Base-by-base conservation (phyloP, 345 rosid genomes). In the Sisymbrium altissimum region DNA sequence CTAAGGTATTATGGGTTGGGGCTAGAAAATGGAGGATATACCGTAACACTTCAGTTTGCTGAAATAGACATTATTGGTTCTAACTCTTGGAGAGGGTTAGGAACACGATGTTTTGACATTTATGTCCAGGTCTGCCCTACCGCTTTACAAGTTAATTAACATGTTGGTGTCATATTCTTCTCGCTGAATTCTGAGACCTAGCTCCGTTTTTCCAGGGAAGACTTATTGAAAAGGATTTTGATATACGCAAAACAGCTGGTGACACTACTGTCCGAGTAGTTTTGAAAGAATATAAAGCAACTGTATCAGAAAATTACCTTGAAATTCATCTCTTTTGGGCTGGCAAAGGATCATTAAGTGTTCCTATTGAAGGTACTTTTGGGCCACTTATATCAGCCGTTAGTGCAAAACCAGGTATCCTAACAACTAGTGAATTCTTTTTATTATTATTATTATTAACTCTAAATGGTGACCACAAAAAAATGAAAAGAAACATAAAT, bases 321-420 rank as follows among this genome's bases (percentile, higher is more conserved):
- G 78, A 78, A 13, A 40, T 78, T 5, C 81, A 78, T 72, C 71
- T 78, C 19, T 78, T 78, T 9, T 73, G 78, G 81, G 75, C 78
- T 27, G 81, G 81, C 4, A 78, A 78, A 32, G 81, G 81, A 65
- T 73, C 78, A 14, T 78, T 71, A 3, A 68, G 81, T 48, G 46
- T 72, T 60, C 81, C 81, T 67, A 15, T 48, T 6, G 75, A 68
- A 68, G 81, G 81, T 17, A 32, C 78, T 27, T 78, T 68, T 45
- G 81, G 81, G 5, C 78, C 81, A 30, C 5, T 57, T 58, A 49
- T 77, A 6, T 83, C 91, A 3, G 85, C 91, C 23, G 78, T 87
- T 61, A 85, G 89, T 71, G 90, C 86, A 10, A 73, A 68, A 15
- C 84, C 92, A 83, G 87, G 90, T 88, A 71, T 57, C 64, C 3